Percentiles rank a stretch among this genome's conserved stretches.
These are phyloP conservation scores for Aspergillus haitiensis DNA, from an alignment of 495 filamentous ascomycete species.

Conservation along the genomic window DNA sequence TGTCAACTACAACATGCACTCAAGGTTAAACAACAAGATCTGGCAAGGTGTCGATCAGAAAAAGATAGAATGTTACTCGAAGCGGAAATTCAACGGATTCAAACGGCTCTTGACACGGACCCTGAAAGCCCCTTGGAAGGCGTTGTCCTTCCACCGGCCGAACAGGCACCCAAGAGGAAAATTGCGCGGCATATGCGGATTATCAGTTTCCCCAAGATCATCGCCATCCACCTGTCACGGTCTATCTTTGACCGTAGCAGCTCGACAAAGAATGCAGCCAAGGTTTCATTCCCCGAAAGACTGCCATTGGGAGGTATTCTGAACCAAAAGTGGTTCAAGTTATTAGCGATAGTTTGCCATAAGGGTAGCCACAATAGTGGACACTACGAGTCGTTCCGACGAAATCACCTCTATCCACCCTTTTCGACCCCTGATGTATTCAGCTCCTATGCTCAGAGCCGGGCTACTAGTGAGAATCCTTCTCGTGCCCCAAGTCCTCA, in stretches of 20 bases:
- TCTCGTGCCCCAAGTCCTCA: conserved; percentile 48
- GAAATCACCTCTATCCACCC: conserved; percentile 74
- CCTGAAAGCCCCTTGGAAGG: conserved; percentile 74
- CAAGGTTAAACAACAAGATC: conserved; percentile 50
- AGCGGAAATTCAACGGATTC: conserved; percentile 54
- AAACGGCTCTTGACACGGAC: conserved; percentile 65
- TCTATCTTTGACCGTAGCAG: conserved; percentile 81
- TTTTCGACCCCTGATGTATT: conserved; percentile 81
- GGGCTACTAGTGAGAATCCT: conserved; percentile 47
- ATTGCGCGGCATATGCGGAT: conserved; percentile 88
- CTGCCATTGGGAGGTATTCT: conserved; percentile 79
- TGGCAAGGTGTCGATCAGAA: conserved; percentile 43
- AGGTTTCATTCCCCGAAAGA: conserved; percentile 85
- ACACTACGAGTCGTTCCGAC: conserved; percentile 94
- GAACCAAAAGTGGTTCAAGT: conserved; percentile 73
- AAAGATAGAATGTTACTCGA: conserved; percentile 55
- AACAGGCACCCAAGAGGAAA: conserved; percentile 71
- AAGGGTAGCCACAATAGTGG: conserved; percentile 95
- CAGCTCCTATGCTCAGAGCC: conserved; percentile 66
- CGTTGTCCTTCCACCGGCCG: conserved; percentile 70
- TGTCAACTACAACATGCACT: conserved; percentile 84
- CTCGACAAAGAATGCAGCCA: conserved; percentile 90
- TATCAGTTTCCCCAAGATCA: conserved; percentile 78
- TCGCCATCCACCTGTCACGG: conserved; percentile 88
- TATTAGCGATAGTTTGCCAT: conserved; percentile 87